phyloP scores from a whole-genome alignment of 2,329 filamentous ascomycete genomes.

The Aspergillus aculeatinus region DNA sequence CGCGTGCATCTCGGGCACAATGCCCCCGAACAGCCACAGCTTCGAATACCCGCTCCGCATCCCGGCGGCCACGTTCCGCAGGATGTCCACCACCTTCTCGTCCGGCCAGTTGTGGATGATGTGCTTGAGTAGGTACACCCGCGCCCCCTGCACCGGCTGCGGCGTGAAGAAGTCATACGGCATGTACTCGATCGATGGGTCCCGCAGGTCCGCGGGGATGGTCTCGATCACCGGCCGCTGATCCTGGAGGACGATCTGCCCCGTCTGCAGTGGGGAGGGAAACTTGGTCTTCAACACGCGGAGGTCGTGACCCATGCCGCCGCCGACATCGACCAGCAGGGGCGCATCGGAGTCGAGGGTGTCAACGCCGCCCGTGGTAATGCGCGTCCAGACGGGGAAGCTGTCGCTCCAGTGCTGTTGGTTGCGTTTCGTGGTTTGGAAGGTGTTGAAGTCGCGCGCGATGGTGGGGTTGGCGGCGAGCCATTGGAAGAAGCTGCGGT shows the following conservation, averaged over 20 bases:
- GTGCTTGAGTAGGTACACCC: constrained; percentile 40
- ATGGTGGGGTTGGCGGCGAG: constrained; percentile 11
- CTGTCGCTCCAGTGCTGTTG: constrained; percentile 23
- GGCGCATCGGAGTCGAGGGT: constrained; percentile 13
- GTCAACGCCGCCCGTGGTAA: constrained; percentile 16
- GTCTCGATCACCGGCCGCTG: constrained; percentile 13
- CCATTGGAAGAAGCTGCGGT: constrained; percentile 18
- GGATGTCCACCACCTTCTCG: constrained; percentile 4
- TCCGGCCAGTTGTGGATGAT: constrained; percentile 41
- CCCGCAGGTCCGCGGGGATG: background rate
- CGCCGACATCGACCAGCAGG: constrained; percentile 23
- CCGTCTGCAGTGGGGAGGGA: background rate
- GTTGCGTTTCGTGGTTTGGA: constrained; percentile 22
- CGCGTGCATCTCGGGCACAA: constrained; percentile 5
- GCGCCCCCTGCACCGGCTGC: constrained; percentile 25
- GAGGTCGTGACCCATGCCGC: constrained; percentile 18
- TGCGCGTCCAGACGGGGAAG: constrained; percentile 23
- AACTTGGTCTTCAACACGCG: constrained; percentile 7
- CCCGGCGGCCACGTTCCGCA: background rate
- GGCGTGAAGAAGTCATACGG: constrained; percentile 14
- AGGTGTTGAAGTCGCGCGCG: constrained; percentile 22
- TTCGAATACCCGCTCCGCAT: constrained; percentile 12
- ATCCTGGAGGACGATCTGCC: constrained; percentile 18
- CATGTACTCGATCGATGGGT: constrained; percentile 3
- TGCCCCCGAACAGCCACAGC: constrained; percentile 6